phyloP scores from a whole-genome alignment of 1,284 basidiomycete species.

The Trametes sp. region DNA sequence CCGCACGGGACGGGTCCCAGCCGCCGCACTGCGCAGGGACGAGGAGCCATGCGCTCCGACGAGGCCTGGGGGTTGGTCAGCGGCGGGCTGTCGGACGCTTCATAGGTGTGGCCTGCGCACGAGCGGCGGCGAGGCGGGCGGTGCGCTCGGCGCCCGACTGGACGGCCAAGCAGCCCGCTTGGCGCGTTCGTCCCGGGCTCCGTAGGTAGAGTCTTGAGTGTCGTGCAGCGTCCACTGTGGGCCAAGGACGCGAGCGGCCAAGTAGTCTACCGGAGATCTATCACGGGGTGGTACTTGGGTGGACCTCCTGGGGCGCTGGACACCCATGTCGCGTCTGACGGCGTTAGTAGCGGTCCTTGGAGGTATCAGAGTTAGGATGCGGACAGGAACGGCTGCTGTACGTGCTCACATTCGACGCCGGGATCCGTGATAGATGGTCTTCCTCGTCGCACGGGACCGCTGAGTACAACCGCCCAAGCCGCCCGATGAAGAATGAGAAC shows the following conservation, averaged over 20 bases:
- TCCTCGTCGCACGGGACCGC: not conserved
- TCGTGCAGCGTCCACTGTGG: not conserved
- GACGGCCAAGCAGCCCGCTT: not conserved
- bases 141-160: not conserved
- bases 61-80: conserved; percentile 7
- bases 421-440: not conserved
- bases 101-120: not conserved
- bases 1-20: not conserved
- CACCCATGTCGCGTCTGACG: not conserved
- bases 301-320: not conserved
- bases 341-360: not conserved
- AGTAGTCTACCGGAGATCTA: not conserved
- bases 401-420: not conserved
- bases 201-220: not conserved
- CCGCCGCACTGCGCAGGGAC: not conserved
- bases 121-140: not conserved
- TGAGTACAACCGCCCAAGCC: not conserved
- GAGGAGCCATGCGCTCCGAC: not conserved
- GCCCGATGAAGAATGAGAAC: not conserved
- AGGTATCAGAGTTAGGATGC: not conserved
- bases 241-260: not conserved
- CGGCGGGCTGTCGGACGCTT: not conserved
- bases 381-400: not conserved
- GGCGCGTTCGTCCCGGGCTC: not conserved
- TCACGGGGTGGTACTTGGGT: not conserved